phyloP scores from a whole-genome alignment of 2,329 filamentous ascomycete genomes.

The Botryosphaeria agaves region DNA sequence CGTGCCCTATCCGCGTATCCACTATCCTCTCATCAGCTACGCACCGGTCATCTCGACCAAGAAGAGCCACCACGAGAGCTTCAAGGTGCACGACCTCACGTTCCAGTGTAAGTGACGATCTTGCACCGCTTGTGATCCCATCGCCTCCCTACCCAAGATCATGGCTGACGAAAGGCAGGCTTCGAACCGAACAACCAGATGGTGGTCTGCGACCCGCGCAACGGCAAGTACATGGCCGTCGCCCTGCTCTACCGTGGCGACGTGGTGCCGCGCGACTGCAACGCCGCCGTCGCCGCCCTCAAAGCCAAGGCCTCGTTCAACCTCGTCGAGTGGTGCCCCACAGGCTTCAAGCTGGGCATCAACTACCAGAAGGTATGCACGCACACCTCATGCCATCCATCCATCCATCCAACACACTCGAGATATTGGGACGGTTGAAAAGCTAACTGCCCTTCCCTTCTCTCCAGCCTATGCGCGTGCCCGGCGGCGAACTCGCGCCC shows the following conservation, averaged over 20 bases:
- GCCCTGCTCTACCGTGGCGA: constrained; percentile 56
- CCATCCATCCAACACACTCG: background rate
- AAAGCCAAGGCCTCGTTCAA: constrained; percentile 59
- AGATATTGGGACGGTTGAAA: too few relatives aligned
- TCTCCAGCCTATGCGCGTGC: constrained; percentile 36
- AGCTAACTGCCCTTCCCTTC: background rate
- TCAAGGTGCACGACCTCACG: constrained; percentile 65
- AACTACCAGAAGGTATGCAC: constrained; percentile 43
- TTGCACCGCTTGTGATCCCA: too few relatives aligned
- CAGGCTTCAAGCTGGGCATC: constrained; percentile 60
- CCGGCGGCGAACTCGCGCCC: constrained; percentile 42
- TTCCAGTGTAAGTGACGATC: constrained; percentile 55
- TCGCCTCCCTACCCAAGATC: background rate
- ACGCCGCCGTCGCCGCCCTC: constrained; percentile 45
- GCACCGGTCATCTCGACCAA: constrained; percentile 52
- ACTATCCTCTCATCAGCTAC: constrained; percentile 59
- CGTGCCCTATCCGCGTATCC: constrained; percentile 56
- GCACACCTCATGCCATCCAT: background rate
- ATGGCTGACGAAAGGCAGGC: constrained; percentile 29
- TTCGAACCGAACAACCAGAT: constrained; percentile 68
- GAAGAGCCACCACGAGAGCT: constrained; percentile 74
- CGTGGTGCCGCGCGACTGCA: constrained; percentile 53
- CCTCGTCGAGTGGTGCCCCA: constrained; percentile 60
- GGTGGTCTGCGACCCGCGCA: constrained; percentile 57
- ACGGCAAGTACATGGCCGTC: constrained; percentile 63